Percentiles rank a stretch among this genome's conserved stretches.
phyloP scores from a whole-genome alignment of 805 yeast species.

The Candida michaelii region DNA sequence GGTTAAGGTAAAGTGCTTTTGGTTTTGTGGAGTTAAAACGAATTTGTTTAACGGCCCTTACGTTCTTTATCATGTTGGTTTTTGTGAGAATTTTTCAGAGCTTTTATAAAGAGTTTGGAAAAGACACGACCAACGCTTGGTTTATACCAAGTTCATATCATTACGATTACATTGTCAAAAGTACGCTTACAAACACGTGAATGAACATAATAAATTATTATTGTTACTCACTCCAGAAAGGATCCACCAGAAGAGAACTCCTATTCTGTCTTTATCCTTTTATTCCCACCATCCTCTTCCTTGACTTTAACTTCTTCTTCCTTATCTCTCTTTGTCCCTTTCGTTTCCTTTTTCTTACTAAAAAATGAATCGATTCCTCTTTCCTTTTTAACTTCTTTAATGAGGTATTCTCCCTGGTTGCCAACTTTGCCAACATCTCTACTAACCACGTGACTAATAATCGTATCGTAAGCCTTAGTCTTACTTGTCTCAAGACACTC shows the following conservation, averaged over 20 bases:
- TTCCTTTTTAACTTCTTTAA: constrained; percentile 23
- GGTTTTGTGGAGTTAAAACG: constrained; percentile 13
- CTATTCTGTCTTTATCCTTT: background rate
- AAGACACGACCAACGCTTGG: background rate
- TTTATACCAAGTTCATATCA: no score
- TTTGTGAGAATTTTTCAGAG: constrained; percentile 7
- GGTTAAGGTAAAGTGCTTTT: constrained; percentile 50
- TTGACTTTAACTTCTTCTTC: no score
- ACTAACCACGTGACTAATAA: constrained; percentile 57
- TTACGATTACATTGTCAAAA: no score
- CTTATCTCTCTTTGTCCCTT: background rate
- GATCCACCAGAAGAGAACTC: no score
- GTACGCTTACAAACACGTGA: no score
- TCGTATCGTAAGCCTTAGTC: constrained; percentile 29
- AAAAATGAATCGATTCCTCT: constrained; percentile 29
- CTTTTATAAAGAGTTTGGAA: no score
- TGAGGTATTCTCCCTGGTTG: constrained; percentile 45
- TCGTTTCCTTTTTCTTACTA: constrained; percentile 2
- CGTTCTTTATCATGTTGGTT: background rate
- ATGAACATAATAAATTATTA: no score
- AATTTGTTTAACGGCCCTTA: constrained; percentile 1
- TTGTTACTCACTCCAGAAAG: no score
- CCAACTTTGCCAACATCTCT: constrained; percentile 63
- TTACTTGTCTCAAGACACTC: constrained; percentile 36
- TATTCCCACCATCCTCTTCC: constrained; percentile 2